Evolutionary conservation across 2,329 filamentous ascomycete species (phyloP).

Genomic region (Arthrobotrys iridis): DNA sequence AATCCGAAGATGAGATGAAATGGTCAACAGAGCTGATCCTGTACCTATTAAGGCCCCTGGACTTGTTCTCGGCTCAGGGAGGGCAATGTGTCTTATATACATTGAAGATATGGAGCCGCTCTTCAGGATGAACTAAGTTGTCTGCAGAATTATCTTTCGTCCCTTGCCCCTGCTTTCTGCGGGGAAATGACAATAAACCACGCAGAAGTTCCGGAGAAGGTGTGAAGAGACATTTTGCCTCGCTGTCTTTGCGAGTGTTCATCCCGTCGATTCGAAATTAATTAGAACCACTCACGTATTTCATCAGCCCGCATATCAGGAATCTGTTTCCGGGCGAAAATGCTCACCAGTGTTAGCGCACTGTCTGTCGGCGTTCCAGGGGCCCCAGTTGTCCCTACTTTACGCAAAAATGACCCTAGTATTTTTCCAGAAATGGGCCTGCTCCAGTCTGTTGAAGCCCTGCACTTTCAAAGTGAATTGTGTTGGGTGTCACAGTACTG

Average conservation of each 20-base stretch:
- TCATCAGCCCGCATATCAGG: constrained; percentile 52
- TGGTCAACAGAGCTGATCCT: constrained; percentile 50
- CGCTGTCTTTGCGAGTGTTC: constrained; percentile 25
- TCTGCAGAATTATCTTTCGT: constrained; percentile 48
- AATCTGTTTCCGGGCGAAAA: constrained; percentile 50
- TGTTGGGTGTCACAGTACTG: constrained; percentile 31
- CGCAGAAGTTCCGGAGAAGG: constrained; percentile 46
- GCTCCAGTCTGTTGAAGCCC: constrained; percentile 29
- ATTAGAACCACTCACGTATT: constrained; percentile 40
- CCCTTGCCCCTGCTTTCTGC: constrained; percentile 52
- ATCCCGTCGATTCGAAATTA: constrained; percentile 25
- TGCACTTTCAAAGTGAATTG: background rate
- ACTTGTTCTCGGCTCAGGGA: constrained; percentile 45
- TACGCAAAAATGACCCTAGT: constrained; percentile 12
- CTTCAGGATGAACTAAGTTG: constrained; percentile 26
- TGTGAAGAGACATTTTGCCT: constrained; percentile 51
- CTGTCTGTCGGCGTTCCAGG: constrained; percentile 35
- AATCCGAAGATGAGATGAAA: constrained; percentile 50
- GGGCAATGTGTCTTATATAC: constrained; percentile 52
- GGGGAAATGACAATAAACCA: constrained; percentile 55
- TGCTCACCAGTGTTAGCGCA: constrained; percentile 33
- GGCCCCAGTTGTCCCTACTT: constrained; percentile 23
- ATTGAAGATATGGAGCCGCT: constrained; percentile 40
- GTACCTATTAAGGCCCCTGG: constrained; percentile 49
- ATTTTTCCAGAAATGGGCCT: constrained; percentile 41